phyloP scores from a whole-genome alignment of 306 rosid genomes.

The Malus orientalis region DNA sequence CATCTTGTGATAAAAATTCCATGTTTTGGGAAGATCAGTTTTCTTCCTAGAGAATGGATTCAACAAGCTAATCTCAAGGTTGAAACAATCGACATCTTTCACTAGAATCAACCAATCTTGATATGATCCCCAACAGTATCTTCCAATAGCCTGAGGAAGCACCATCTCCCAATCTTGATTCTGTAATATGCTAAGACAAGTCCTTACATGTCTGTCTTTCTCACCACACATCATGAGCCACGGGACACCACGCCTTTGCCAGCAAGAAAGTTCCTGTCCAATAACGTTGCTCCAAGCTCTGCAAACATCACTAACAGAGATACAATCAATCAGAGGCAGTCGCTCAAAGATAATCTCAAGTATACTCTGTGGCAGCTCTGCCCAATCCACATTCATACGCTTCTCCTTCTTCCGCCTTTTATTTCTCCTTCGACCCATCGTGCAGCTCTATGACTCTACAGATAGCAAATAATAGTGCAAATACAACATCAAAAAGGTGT shows the following conservation, averaged over 20 bases:
- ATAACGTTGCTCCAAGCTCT: conserved; percentile 43
- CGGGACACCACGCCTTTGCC: conserved; percentile 45
- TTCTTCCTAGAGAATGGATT: conserved; percentile 44
- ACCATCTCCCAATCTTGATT: conserved; percentile 48
- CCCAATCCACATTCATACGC: conserved; percentile 28
- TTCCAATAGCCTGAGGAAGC: conserved; percentile 32
- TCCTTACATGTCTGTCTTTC: conserved; percentile 31
- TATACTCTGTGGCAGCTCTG: conserved; percentile 29
- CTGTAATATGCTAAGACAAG: conserved; percentile 45
- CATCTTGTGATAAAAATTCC: conserved; percentile 62
- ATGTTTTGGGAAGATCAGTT: conserved; percentile 36
- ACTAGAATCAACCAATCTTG: conserved; percentile 55
- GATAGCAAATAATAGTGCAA: not conserved
- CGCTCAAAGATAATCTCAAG: conserved; percentile 36
- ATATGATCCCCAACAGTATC: conserved; percentile 60
- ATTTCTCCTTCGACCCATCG: conserved; percentile 24
- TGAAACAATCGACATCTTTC: conserved; percentile 21
- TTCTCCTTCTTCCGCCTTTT: conserved; percentile 19
- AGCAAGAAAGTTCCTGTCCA: conserved; percentile 35
- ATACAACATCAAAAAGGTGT: not conserved
- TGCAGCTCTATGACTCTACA: conserved; percentile 16
- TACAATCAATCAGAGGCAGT: conserved; percentile 32
- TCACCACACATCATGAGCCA: conserved; percentile 50
- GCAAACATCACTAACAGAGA: conserved; percentile 49
- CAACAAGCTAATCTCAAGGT: conserved; percentile 34